These are phyloP conservation scores for Rutstroemia sp. DNA, from an alignment of 2,329 filamentous ascomycete species.

Conservation along the genomic window DNA sequence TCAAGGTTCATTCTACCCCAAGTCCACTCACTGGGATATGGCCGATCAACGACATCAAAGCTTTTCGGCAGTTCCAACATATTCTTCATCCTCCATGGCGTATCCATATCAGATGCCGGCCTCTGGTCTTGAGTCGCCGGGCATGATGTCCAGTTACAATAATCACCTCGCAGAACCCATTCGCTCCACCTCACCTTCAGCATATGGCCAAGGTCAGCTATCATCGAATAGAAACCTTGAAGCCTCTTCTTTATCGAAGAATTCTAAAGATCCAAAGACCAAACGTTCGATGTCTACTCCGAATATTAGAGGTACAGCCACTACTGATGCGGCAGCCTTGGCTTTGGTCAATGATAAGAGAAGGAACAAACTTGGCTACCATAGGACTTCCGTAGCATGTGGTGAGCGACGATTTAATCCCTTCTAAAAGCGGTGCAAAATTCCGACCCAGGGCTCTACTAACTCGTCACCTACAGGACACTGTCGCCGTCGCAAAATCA, in stretches of 20 bases:
- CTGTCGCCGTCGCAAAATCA: conserved; percentile 87
- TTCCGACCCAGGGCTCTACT: conserved; percentile 9
- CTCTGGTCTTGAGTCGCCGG: conserved; percentile 21
- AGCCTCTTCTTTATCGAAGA: conserved; percentile 4
- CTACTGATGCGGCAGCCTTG: conserved; percentile 27
- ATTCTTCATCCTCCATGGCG: conserved; percentile 21
- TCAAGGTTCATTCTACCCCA: conserved; percentile 24
- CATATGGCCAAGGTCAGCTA: conserved; percentile 15
- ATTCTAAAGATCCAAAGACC: conserved; percentile 24
- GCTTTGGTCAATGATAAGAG: conserved; percentile 50
- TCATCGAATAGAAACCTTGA: conserved; percentile 17
- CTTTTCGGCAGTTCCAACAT: conserved; percentile 19
- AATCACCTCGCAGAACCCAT: conserved; percentile 21
- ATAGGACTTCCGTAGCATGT: conserved; percentile 90
- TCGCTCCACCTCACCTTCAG: conserved; percentile 16
- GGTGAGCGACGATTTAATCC: conserved; percentile 53
- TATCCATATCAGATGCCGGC: conserved; percentile 26
- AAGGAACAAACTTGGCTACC: conserved; percentile 91
- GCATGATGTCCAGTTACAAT: conserved; percentile 23
- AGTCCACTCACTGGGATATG: conserved; percentile 27
- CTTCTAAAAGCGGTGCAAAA: not conserved
- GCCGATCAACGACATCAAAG: conserved; percentile 22
- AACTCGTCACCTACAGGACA: conserved; percentile 52
- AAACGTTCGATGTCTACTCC: conserved; percentile 46
- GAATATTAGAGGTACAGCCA: conserved; percentile 37